Percentiles rank a stretch among this genome's conserved stretches.
These are phyloP conservation scores for Scheffersomyces parashehatae DNA, from an alignment of 1,139 yeast species.

Conservation along the genomic window DNA sequence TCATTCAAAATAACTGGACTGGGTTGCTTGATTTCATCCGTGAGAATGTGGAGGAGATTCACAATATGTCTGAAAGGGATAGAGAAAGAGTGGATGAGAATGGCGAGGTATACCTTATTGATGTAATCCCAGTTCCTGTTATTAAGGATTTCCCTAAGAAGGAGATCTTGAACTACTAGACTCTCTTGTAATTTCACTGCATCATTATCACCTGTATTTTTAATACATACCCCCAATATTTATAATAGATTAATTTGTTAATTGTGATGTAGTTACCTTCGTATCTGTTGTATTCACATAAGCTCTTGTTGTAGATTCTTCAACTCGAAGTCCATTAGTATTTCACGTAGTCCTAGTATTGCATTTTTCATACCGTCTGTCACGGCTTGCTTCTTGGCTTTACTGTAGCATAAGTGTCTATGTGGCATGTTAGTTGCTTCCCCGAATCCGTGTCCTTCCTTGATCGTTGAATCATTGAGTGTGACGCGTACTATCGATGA, in stretches of 20 bases:
- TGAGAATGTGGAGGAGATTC: constrained; percentile 70
- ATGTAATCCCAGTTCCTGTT: constrained; percentile 68
- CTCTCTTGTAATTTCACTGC: background rate
- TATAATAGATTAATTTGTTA: background rate
- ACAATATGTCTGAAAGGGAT: constrained; percentile 76
- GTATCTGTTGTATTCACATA: constrained; percentile 1
- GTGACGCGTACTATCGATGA: constrained; percentile 35
- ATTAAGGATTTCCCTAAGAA: constrained; percentile 60
- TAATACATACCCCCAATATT: background rate
- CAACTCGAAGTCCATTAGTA: constrained; percentile 19
- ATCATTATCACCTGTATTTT: constrained; percentile 1
- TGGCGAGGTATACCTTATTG: constrained; percentile 76
- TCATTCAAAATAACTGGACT: constrained; percentile 68
- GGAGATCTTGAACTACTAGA: constrained; percentile 52
- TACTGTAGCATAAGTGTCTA: constrained; percentile 36
- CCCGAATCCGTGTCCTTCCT: constrained; percentile 45
- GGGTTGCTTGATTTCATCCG: constrained; percentile 57
- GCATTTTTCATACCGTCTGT: constrained; percentile 50
- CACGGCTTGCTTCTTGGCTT: constrained; percentile 54
- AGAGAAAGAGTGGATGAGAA: constrained; percentile 87
- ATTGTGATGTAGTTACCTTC: background rate
- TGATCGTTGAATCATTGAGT: constrained; percentile 50
- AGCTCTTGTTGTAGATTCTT: constrained; percentile 1
- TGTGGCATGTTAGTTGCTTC: constrained; percentile 34
- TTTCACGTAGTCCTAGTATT: constrained; percentile 28